Base-by-base conservation (phyloP, 108 stramenopile species). In the Nannochloropsis salina region DNA sequence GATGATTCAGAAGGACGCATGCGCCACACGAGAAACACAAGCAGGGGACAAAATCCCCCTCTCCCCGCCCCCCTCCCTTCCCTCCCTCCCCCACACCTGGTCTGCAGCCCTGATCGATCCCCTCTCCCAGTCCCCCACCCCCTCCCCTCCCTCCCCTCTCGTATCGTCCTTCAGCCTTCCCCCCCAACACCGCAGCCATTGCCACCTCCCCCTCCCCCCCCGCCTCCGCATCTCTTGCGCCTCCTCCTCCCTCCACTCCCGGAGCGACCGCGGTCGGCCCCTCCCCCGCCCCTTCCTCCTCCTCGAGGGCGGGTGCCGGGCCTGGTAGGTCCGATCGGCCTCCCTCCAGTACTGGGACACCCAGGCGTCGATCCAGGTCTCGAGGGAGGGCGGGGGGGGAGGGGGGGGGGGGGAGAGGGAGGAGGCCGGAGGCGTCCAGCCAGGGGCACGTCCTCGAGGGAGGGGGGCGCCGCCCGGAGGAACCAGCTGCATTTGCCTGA, bases 201-300 rank as follows among this genome's bases (percentile, higher is more conserved):
- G 10, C 47, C 47, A 11, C 47, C 47, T 51, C 47, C 47, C 47
- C 12, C 47, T 12, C 12, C 47, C 47, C 47, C 47, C 47, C 12
- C 47, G 9, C 47, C 47, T 51, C 47, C 12, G 10, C 47, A 9
- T 51, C 47, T 51, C 47, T 12, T 12, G 9, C 12, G 9, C 47
- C 47, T 51, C 47, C 47, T 51, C 47, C 12, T 51, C 47, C 47
- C 47, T 51, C 47, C 47, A 51, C 47, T 51, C 47, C 47, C 47
- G 9, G 10, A 51, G 12, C 47, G 47, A 51, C 47, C 9, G 12
- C 47, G 12, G 10, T 12, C 47, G 9, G 10, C 47, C 47, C 47
- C 47, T 51, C 10, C 47, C 10, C 47, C 12, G 10, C 47, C 12
- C 47, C 47, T 12, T 51, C 47, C 47, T 51, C 47, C 47, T 51